phyloP scores from a whole-genome alignment of 2,329 filamentous ascomycete species.

The Fusarium buxicola region DNA sequence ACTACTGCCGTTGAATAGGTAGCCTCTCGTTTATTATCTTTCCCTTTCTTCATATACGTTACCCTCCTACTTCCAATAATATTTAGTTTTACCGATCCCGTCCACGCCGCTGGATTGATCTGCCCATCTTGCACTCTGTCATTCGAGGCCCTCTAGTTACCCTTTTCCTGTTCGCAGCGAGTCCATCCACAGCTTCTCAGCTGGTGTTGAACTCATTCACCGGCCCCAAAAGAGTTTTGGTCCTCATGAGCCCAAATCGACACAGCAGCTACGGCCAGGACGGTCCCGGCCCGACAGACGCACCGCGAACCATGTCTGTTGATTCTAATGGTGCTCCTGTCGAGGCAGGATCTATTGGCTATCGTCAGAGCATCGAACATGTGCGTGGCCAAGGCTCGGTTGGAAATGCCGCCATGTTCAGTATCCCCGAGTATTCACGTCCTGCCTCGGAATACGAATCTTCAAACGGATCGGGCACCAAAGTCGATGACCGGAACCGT shows the following conservation, averaged over 20 bases:
- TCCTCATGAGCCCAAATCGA: constrained; percentile 26
- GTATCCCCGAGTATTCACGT: constrained; percentile 35
- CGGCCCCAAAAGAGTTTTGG: not conserved
- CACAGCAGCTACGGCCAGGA: constrained; percentile 27
- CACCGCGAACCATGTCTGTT: constrained; percentile 25
- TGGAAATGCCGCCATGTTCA: constrained; percentile 36
- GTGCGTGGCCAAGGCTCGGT: constrained; percentile 20
- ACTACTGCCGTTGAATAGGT: constrained; percentile 16
- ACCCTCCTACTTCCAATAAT: too few species aligned
- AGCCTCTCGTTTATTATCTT: too few species aligned
- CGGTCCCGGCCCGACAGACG: constrained; percentile 13
- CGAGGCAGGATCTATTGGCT: constrained; percentile 21
- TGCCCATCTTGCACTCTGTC: too few species aligned
- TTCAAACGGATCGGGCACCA: constrained; percentile 52
- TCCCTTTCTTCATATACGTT: too few species aligned
- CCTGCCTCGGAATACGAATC: constrained; percentile 56
- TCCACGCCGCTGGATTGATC: too few species aligned
- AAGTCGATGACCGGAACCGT: constrained; percentile 56
- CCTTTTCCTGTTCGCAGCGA: too few species aligned
- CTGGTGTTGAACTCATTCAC: constrained; percentile 23
- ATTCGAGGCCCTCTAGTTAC: too few species aligned
- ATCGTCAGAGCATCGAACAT: constrained; percentile 30
- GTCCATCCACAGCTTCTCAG: too few species aligned
- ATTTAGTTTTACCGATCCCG: too few species aligned
- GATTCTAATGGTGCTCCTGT: constrained; percentile 12